Evolutionary conservation across 169 alveolate species (phyloP).

Genomic region (Babesia sp.): DNA sequence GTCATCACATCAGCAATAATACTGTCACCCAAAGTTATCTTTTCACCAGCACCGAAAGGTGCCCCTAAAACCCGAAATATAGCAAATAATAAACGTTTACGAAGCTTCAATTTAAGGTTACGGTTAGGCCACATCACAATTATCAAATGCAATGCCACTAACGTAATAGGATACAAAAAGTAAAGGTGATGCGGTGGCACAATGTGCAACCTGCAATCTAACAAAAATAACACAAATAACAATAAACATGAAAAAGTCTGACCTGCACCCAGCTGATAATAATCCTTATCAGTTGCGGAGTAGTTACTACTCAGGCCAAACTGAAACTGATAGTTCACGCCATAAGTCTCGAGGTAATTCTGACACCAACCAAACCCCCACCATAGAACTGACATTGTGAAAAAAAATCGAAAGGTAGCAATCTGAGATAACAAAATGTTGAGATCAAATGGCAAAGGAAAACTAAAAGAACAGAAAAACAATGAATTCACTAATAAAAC

Average conservation of each 20-base stretch:
- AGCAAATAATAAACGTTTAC: slow-evolving; percentile 33
- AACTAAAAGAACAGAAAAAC: slow-evolving; percentile 54
- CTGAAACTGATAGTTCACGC: slow-evolving; percentile 78
- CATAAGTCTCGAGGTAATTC: slow-evolving; percentile 74
- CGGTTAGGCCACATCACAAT: slow-evolving; percentile 29
- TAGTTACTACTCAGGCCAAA: slow-evolving; percentile 75
- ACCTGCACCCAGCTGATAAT: slow-evolving; percentile 71
- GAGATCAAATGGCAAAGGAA: slow-evolving; percentile 25
- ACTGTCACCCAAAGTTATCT: slow-evolving; percentile 58
- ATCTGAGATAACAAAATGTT: slow-evolving; percentile 59
- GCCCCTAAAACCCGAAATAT: slow-evolving; percentile 38
- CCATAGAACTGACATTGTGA: slow-evolving; percentile 63
- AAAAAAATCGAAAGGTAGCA: slow-evolving; percentile 68
- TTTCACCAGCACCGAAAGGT: slow-evolving; percentile 48
- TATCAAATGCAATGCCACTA: slow-evolving; percentile 12
- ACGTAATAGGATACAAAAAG: slow-evolving; percentile 31
- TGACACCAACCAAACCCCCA: slow-evolving; percentile 78
- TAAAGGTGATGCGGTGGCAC: slow-evolving; percentile 31
- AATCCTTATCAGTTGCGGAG: slow-evolving; percentile 62
- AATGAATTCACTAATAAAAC: slow-evolving; percentile 44
- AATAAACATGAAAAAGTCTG: slow-evolving; percentile 68
- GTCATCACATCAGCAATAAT: slow-evolving; percentile 66
- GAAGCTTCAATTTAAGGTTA: slow-evolving; percentile 54
- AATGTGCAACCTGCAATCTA: slow-evolving; percentile 61
- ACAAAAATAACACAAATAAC: slow-evolving; percentile 64